A percentile compares a stretch with the other conserved stretches of the same genome.
Conservation (phyloP, 2,329 filamentous ascomycete genomes). For the Talaromyces albobiverticillius region DNA sequence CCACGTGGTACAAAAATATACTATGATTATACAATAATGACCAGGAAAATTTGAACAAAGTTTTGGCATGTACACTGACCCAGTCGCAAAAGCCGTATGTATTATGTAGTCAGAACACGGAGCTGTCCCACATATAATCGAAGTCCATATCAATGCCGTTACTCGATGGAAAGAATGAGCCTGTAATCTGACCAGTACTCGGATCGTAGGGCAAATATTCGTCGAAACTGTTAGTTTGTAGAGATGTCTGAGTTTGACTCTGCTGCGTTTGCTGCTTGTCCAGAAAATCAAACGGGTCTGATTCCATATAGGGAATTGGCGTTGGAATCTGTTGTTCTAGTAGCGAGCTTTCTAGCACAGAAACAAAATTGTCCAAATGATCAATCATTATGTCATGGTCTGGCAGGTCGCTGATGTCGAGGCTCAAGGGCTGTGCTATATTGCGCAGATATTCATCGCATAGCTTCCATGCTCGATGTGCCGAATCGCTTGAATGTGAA, state of each 20-base stretch:
- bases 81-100: background rate
- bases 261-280: constrained; percentile 21
- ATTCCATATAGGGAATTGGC: constrained; percentile 21
- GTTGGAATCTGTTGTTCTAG: constrained; percentile 23
- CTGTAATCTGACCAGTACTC: constrained; percentile 33
- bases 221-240: constrained; percentile 25
- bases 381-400: constrained; percentile 21
- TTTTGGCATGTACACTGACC: background rate
- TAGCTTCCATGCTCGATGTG: constrained; percentile 33
- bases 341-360: constrained; percentile 23
- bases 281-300: constrained; percentile 27
- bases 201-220: constrained; percentile 34
- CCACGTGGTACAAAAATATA: background rate
- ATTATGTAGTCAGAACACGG: constrained; percentile 12
- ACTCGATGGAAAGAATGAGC: constrained; percentile 35
- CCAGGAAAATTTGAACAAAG: background rate
- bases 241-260: constrained; percentile 11
- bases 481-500: constrained; percentile 28
- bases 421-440: constrained; percentile 31
- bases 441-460: constrained; percentile 35
- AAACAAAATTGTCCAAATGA: constrained; percentile 15
- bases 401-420: constrained; percentile 29
- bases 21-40: background rate
- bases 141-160: constrained; percentile 30
- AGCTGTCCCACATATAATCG: constrained; percentile 31